Evolutionary conservation across 2,329 filamentous ascomycete genomes (phyloP), one percentile per base, ranked within the genome.

Genomic region (Ophiosphaerella korrae): DNA sequence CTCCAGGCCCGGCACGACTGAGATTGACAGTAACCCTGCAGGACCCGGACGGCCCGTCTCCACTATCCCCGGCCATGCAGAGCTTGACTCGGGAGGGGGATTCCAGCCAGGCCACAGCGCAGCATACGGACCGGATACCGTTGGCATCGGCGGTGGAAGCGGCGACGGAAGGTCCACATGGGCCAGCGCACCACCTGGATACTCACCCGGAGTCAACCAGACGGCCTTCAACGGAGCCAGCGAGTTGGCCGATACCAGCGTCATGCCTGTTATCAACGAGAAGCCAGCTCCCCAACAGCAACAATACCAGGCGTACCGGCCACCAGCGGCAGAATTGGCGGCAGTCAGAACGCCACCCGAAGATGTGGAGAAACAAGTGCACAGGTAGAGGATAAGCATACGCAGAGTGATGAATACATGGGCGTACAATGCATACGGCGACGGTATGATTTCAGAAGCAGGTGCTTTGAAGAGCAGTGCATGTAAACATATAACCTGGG

Each of bases 141-240:
- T 71, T 26, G 68, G 64, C 7, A 53, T 72, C 1, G 68, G 70
- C 7, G 70, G 68, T 16, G 68, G 68, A 31, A 69, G 58, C 18
- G 57, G 55, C 1, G 50, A 60, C 18, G 45, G 45, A 7, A 45
- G 55, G 6, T 54, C 47, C 1, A 64, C 58, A 1, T 73, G 68
- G 68, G 62, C 58, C 2, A 67, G 57, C 31, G 58, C 62, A 37
- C 69, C 67, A 33, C 67, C 66, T 6, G 61, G 63, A 3, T 71
- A 73, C 48, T 68, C 65, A 24, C 66, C 68, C 1, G 63, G 50
- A 4, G 52, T 52, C 34, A 57, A 52, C 31, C 54, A 55, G 3
- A 23, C 35, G 0, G 38, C 47, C 2, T 64, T 60, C 9, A 47
- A 57, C 9, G 49, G 47, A 9, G 45, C 46, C 2, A 48, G 56